Evolutionary conservation across 2,329 filamentous ascomycete species (phyloP), one percentile per base, ranked within the genome.

Genomic region (Penicillium frequentans): DNA sequence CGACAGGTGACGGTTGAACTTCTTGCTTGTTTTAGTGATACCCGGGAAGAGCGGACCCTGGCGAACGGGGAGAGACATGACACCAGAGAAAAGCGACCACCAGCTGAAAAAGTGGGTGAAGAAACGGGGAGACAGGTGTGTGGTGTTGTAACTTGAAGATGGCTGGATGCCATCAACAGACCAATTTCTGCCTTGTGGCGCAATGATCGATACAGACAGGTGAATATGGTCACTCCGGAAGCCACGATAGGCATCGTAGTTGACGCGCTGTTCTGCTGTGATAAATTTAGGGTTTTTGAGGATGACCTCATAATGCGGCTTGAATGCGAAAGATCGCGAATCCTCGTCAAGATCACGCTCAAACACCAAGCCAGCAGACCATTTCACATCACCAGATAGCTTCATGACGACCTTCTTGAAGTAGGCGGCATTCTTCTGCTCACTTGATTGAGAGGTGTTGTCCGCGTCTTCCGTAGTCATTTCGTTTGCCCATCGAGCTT

Each of bases 361-460:
- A 70, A 99, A 99, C 49, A 96, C 90, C 39, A 99, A 80, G 0
- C 95, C 96, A 14, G 90, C 88, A 69, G 93, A 84, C 90, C 92
- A 97, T 73, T 91, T 90, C 1, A 99, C 95, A 69, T 95, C 96
- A 14, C 95, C 95, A 3, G 95, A 98, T 13, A 99, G 82, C 75
- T 99, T 99, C 93, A 99, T 98, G 51, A 96, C 86, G 3, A 98
- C 95, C 76, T 99, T 99, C 75, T 96, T 96, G 82, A 99, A 99
- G 0, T 88, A 82, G n/a, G 92, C 90, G 2, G 89, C 86, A 35
- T 89, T 85, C 65, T 86, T 90, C 68, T 84, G 55, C 63, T 83
- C 87, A 57, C 86, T 88, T 14, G 85, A 84, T 50, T 82, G 85
- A 2, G 84, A 78, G 31, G 86, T 79, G 63, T 82, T 88, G 51